Conservation (phyloP, 2,329 filamentous ascomycete genomes). For the Triangularia verruculosa region DNA sequence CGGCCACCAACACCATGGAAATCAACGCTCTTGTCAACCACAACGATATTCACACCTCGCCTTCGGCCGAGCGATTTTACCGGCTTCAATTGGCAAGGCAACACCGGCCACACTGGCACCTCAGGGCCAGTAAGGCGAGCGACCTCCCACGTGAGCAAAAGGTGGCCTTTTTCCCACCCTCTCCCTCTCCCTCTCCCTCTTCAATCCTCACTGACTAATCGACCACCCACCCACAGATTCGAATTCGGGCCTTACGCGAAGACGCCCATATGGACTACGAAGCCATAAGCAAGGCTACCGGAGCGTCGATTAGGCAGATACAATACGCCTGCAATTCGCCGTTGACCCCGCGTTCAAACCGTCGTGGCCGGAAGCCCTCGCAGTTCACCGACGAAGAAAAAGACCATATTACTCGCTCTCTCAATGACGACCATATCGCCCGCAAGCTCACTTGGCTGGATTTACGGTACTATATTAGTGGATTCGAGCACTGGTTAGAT, state of each 20-base stretch:
- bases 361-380: background rate
- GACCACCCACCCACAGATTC: background rate
- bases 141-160: background rate
- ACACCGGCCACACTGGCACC: background rate
- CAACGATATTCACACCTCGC: background rate
- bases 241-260: background rate
- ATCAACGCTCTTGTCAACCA: background rate
- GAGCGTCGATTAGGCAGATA: no score
- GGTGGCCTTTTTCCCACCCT: background rate
- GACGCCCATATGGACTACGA: background rate
- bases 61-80: background rate
- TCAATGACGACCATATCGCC: background rate
- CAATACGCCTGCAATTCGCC: background rate
- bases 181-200: background rate
- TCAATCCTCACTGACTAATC: no score
- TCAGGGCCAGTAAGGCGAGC: background rate
- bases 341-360: background rate
- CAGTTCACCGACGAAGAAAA: background rate
- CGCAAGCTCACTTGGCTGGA: conserved; percentile 2
- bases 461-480: conserved; percentile 1
- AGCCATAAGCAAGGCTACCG: background rate
- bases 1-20: background rate
- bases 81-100: background rate
- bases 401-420: background rate
- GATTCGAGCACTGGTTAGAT: background rate